Conservation (phyloP, 2,329 filamentous ascomycete genomes). For the Blumeria graminis region DNA sequence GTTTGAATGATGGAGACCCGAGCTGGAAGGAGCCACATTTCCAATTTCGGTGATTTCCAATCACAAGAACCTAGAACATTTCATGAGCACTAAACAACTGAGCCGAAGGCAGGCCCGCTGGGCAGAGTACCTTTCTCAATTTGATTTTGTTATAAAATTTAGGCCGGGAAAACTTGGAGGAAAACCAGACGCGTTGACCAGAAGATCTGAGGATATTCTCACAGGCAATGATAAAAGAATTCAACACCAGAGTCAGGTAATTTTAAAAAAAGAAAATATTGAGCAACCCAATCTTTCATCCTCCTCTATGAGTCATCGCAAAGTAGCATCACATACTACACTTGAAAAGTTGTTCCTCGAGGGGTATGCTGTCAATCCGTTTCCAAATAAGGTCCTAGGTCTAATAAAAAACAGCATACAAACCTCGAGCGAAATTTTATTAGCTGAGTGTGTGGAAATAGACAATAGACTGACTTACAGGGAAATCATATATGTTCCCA, state of each 20-base stretch:
- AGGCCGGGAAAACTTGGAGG: not conserved
- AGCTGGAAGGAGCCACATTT: not conserved
- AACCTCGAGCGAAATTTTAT: not conserved
- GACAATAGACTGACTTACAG: not conserved
- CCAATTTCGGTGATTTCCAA: not conserved
- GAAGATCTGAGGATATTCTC: not conserved
- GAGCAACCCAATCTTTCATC: too few relatives aligned
- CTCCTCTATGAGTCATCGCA: not conserved
- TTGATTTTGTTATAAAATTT: not conserved
- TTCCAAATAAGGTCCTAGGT: too few relatives aligned
- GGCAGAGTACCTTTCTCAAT: not conserved
- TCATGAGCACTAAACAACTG: not conserved
- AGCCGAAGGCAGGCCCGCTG: not conserved
- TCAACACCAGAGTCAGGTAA: not conserved
- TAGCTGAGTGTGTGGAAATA: not conserved
- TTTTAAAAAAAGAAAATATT: not conserved
- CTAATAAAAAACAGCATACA: not conserved
- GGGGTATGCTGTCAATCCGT: too few relatives aligned
- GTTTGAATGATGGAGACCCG: not conserved
- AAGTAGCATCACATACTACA: not conserved
- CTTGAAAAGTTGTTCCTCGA: too few relatives aligned
- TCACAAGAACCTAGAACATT: not conserved
- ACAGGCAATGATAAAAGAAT: not conserved
- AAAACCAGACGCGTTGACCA: not conserved
- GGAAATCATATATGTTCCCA: not conserved